Evolutionary conservation across 129 eudicot species (phyloP).

Genomic region (Erigeron canadensis): DNA sequence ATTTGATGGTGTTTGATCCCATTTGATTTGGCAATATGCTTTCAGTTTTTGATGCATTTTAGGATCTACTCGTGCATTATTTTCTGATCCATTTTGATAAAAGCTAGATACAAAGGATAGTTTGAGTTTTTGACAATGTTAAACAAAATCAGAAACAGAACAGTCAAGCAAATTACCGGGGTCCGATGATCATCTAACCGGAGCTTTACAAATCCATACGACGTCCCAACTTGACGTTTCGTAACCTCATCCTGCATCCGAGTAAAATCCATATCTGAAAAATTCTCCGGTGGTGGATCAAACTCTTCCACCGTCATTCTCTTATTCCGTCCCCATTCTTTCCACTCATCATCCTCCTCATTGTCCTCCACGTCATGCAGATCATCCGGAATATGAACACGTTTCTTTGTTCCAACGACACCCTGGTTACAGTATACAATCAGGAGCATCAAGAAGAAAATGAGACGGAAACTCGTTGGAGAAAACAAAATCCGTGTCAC

Average conservation of each 20-base stretch:
- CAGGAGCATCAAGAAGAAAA: slow-evolving; percentile 34
- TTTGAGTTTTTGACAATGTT: not conserved
- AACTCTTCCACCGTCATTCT: slow-evolving; percentile 35
- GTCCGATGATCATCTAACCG: slow-evolving; percentile 46
- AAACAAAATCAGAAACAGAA: slow-evolving; percentile 4
- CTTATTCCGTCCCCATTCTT: slow-evolving; percentile 78
- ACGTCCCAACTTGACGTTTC: slow-evolving; percentile 75
- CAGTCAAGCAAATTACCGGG: slow-evolving; percentile 42
- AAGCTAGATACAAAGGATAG: not conserved
- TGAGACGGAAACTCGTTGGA: slow-evolving; percentile 10
- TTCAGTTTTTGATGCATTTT: too few species aligned
- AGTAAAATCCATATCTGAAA: slow-evolving; percentile 41
- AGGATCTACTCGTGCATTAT: not conserved
- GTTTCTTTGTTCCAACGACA: slow-evolving; percentile 43
- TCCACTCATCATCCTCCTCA: slow-evolving; percentile 90
- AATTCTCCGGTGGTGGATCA: slow-evolving; percentile 71
- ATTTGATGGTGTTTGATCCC: not conserved
- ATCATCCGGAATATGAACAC: slow-evolving; percentile 70
- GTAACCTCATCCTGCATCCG: slow-evolving; percentile 65
- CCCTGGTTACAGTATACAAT: slow-evolving; percentile 24
- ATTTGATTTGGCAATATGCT: too few species aligned
- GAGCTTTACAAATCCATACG: slow-evolving; percentile 85
- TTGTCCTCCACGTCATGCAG: slow-evolving; percentile 86
- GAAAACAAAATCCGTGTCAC: slow-evolving; percentile 8
- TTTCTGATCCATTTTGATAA: not conserved